phyloP scores from a whole-genome alignment of 495 filamentous ascomycete species.

The Neurospora sp. region DNA sequence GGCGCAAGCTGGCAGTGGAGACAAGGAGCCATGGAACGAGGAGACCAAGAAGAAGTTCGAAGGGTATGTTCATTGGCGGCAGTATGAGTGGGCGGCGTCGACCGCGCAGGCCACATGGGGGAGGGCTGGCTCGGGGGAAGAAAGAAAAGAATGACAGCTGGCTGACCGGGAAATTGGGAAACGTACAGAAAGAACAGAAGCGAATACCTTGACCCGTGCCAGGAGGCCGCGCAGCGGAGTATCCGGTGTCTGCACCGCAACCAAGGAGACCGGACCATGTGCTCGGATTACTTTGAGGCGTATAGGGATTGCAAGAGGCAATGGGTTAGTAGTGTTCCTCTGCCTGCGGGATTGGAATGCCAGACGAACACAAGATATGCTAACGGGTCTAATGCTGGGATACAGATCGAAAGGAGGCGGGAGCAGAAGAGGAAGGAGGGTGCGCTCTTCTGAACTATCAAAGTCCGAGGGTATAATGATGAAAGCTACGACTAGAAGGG shows the following conservation, averaged over 20 bases:
- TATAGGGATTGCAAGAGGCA: slow-evolving; percentile 88
- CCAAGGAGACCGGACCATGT: slow-evolving; percentile 74
- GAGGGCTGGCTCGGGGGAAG: not conserved
- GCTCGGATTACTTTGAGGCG: slow-evolving; percentile 86
- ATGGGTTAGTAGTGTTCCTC: not conserved
- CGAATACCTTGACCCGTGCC: slow-evolving; percentile 88
- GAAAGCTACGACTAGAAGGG: not conserved
- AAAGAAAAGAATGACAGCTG: not conserved
- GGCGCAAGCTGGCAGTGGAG: not conserved
- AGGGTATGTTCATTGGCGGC: slow-evolving; percentile 17
- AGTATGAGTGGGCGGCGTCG: not conserved
- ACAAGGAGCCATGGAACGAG: slow-evolving; percentile 27
- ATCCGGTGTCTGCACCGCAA: slow-evolving; percentile 82
- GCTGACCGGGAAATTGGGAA: not conserved
- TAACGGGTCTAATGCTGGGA: slow-evolving; percentile 5
- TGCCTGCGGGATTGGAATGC: not conserved
- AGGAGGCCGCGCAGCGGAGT: slow-evolving; percentile 81
- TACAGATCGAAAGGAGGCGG: slow-evolving; percentile 41
- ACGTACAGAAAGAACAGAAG: slow-evolving; percentile 62
- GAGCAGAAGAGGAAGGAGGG: slow-evolving; percentile 31
- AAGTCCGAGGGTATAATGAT: not conserved
- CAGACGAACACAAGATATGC: not conserved
- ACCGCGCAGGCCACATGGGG: not conserved
- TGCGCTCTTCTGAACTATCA: not conserved
- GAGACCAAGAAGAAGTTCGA: slow-evolving; percentile 37